Percentiles rank a stretch among this genome's conserved stretches.
Evolutionary conservation across 169 alveolate genomes (phyloP).

Genomic region (Plasmodium vivax): DNA sequence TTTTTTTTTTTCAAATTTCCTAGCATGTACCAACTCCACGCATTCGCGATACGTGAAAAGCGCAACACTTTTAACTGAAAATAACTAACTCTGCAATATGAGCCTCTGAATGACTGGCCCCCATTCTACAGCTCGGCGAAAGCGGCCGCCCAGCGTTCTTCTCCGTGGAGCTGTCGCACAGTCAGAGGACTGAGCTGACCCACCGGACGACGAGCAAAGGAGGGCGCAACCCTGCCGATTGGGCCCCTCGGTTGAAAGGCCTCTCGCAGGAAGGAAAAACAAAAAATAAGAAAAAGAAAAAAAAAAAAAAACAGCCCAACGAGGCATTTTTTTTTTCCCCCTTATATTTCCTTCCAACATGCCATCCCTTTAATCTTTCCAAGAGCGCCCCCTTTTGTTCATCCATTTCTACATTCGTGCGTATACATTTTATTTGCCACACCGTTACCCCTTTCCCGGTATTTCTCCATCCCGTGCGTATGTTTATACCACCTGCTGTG

Average conservation of each 20-base stretch:
- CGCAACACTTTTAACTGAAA: background rate
- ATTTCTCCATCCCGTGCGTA: background rate
- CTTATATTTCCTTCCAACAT: background rate
- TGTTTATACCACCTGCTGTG: background rate
- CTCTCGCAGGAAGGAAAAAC: background rate
- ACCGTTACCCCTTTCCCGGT: background rate
- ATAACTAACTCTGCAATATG: background rate
- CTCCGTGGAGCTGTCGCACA: background rate
- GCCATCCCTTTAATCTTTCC: background rate
- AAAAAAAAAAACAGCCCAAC: background rate
- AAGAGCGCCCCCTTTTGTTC: background rate
- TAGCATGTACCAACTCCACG: background rate
- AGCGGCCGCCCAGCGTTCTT: background rate
- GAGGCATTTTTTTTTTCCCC: background rate
- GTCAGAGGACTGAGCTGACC: background rate
- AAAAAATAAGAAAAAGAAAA: background rate
- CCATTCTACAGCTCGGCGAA: background rate
- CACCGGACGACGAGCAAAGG: background rate
- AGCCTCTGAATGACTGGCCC: background rate
- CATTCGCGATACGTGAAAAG: background rate
- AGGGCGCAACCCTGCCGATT: background rate
- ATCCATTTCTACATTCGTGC: background rate
- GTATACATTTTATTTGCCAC: background rate
- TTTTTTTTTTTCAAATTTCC: background rate
- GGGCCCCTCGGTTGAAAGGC: background rate